These are phyloP conservation scores for Aphanomyces invadans DNA, from an alignment of 352 stramenopile species.

Conservation along the genomic window DNA sequence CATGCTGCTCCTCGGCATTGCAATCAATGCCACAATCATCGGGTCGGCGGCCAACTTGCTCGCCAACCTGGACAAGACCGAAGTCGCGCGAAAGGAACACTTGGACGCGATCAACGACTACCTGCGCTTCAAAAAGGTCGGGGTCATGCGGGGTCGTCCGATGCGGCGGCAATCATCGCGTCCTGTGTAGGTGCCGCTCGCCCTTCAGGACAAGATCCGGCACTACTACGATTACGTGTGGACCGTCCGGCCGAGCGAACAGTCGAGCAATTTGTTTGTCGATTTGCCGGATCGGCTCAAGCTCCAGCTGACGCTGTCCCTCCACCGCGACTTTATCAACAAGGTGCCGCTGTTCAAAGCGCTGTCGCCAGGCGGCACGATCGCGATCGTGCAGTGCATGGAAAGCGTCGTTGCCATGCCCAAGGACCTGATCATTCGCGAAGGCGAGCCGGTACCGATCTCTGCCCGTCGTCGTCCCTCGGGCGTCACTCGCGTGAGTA, in stretches of 20 bases:
- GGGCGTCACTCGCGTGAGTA: no score
- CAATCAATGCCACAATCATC: conserved; percentile 76
- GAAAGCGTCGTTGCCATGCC: conserved; percentile 54
- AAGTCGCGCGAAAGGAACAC: conserved; percentile 67
- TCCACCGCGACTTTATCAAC: conserved; percentile 61
- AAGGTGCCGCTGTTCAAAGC: conserved; percentile 68
- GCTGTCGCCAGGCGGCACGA: conserved; percentile 54
- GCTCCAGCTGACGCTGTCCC: conserved; percentile 50
- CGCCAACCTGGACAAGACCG: conserved; percentile 63
- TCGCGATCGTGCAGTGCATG: conserved; percentile 68
- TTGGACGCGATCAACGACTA: conserved; percentile 77
- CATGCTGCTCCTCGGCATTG: conserved; percentile 68
- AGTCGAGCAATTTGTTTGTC: conserved; percentile 52
- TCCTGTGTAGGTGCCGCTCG: conserved; percentile 33
- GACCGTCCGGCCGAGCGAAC: conserved; percentile 45
- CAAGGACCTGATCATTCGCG: conserved; percentile 54
- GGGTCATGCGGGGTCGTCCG: no score
- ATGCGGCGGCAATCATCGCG: no score
- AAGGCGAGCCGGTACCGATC: conserved; percentile 47
- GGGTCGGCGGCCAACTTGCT: conserved; percentile 66
- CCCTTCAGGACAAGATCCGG: conserved; percentile 61
- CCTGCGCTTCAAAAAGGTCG: conserved; percentile 63
- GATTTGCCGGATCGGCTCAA: conserved; percentile 68
- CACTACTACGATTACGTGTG: conserved; percentile 72
- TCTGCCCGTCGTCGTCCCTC: no score